Base-by-base conservation (phyloP, 1,139 yeast genomes). In the Pichia sp. region DNA sequence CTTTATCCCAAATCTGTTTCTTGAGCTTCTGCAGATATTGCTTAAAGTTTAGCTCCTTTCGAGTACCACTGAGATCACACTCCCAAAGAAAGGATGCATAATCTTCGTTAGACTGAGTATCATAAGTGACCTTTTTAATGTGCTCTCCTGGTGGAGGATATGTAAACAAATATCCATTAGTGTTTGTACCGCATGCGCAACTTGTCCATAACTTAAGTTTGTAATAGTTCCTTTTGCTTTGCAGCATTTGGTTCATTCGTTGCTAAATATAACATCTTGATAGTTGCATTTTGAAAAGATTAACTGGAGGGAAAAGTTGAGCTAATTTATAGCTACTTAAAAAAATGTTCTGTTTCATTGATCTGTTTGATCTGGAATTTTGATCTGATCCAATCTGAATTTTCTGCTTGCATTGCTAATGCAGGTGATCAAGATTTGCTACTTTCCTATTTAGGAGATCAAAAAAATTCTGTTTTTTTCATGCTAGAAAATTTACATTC, bases 21-120 rank as follows among this genome's bases (percentile, higher is more conserved):
- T 28, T 41, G 4, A 37, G 23, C 10, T 15, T 28, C 20, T 41
- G 34, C 14, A 30, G 18, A 21, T 33, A 38, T n/a, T 15, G n/a
- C 8, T 21, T 28, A 4, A 28, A 31, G 18, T 43, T 40, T 9
- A 6, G 17, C 12, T 38, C 28, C 17, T 36, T 36, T 34, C 47
- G 31, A 6, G 40, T 41, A 10, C 38, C 39, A 3, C 39, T 35
- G 4, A 43, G 12, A 26, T 43, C 46, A 21, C 44, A 38, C 8
- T 32, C 34, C 7, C 31, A 17, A 9, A 43, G 18, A 26, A 43
- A 35, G 9, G 17, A 19, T 3, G 40, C 43, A n/a, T 28, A 31
- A 9, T 37, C 35, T 19, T 35, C 37, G 20, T 33, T 30, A 4
- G 36, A 28, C 21, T 31, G 33, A 5, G 40, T 35, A 7, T 17